phyloP scores from a whole-genome alignment of 176 grass and related monocot genomes.

The Aechmea fasciata region DNA sequence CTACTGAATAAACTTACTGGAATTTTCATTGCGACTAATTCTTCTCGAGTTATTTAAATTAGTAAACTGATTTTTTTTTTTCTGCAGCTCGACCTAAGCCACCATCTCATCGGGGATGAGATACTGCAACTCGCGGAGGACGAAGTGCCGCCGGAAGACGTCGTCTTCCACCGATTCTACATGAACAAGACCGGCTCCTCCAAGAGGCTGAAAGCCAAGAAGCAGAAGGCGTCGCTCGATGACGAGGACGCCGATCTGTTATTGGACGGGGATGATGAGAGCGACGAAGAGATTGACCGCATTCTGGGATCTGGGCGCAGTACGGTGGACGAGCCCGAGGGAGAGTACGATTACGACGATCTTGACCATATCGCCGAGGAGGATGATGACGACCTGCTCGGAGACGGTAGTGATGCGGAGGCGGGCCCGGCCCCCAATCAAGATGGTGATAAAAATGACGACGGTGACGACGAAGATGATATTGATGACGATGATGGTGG shows the following conservation, averaged over 20 bases:
- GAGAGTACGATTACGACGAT: conserved; percentile 71
- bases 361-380: conserved; percentile 58
- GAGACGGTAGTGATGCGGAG: conserved; percentile 58
- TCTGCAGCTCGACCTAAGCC: conserved; percentile 53
- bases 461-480: conserved; percentile 15
- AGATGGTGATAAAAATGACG: conserved; percentile 13
- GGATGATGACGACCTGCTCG: conserved; percentile 78
- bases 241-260: conserved; percentile 59
- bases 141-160: conserved; percentile 89
- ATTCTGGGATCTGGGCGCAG: conserved; percentile 18
- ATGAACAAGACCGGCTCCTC: conserved; percentile 64
- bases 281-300: conserved; percentile 44
- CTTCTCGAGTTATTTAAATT: background rate
- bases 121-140: conserved; percentile 75
- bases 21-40: background rate
- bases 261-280: conserved; percentile 43
- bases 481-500: conserved; percentile 15
- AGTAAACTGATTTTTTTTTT: too few species aligned
- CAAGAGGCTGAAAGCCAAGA: conserved; percentile 54
- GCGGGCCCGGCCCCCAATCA: conserved; percentile 23
- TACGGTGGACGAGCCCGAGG: conserved; percentile 17
- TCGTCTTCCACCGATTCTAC: conserved; percentile 95
- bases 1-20: background rate
- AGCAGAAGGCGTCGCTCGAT: conserved; percentile 22
- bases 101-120: conserved; percentile 73